Percentiles rank a stretch among this genome's conserved stretches.
Conservation (phyloP, 2,329 filamentous ascomycete genomes). For the Aspergillus phoenicis region DNA sequence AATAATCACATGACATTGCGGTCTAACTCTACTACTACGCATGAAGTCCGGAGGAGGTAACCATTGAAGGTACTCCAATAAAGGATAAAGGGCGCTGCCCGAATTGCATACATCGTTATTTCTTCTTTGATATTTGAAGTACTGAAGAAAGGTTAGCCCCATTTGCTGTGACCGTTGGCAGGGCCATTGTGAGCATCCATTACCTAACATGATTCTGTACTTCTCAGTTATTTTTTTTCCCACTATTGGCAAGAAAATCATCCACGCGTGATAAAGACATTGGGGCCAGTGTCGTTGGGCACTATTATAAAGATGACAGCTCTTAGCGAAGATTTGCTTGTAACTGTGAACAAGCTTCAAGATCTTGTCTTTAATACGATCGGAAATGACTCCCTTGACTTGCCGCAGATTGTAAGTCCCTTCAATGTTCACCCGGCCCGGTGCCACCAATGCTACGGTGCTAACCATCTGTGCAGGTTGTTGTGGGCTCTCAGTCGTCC, state of each 20-base stretch:
- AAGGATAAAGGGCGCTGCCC: not conserved
- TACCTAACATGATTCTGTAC: not conserved
- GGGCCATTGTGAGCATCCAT: not conserved
- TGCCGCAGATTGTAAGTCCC: constrained; percentile 88
- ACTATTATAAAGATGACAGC: constrained; percentile 70
- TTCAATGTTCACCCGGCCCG: not conserved
- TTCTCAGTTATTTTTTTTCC: not conserved
- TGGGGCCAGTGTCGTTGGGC: not conserved
- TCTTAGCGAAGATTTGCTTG: constrained; percentile 91
- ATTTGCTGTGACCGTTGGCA: not conserved
- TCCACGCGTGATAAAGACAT: no score
- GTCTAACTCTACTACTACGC: not conserved
- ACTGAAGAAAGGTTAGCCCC: not conserved
- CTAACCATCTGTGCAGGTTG: constrained; percentile 64
- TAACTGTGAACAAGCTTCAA: constrained; percentile 96
- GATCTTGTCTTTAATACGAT: constrained; percentile 99
- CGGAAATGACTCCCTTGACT: constrained; percentile 94
- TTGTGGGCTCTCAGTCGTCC: constrained; percentile 96
- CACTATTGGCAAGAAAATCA: not conserved
- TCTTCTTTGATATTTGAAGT: not conserved
- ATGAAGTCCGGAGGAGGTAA: not conserved
- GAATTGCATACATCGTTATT: not conserved
- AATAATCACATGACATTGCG: not conserved
- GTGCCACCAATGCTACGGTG: not conserved
- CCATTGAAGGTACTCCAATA: not conserved